Evolutionary conservation across 192 early-diverging fungal species (phyloP).

Genomic region (Gamsiella multidivaricata): DNA sequence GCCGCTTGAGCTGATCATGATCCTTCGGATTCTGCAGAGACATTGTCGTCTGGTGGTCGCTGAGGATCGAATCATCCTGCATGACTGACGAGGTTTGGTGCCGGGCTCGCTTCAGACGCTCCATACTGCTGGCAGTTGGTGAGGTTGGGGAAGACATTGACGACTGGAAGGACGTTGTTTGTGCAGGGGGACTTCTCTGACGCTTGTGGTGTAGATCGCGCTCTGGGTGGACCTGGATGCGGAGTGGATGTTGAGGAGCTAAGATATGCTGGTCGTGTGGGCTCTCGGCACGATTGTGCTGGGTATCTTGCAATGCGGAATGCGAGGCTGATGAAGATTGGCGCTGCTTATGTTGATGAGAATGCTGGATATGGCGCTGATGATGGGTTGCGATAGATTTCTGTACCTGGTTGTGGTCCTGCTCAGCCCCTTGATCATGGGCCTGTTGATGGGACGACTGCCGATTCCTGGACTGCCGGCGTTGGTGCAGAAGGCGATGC

Average conservation of each 20-base stretch:
- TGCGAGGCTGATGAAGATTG: conserved; percentile 13
- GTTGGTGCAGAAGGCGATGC: conserved; percentile 7
- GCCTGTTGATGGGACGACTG: conserved; percentile 6
- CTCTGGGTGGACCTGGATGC: conserved; percentile 12
- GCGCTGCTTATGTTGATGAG: neutral
- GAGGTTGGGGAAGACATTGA: conserved; percentile 15
- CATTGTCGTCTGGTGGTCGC: neutral
- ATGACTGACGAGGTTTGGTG: conserved; percentile 7
- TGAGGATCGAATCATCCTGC: neutral
- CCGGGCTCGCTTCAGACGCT: conserved; percentile 32
- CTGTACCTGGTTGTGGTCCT: neutral
- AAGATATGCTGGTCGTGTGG: neutral
- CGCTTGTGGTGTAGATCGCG: conserved; percentile 32
- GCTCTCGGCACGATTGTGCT: neutral
- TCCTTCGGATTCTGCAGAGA: conserved; percentile 1
- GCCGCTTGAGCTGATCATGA: neutral
- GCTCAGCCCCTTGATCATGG: conserved; percentile 1
- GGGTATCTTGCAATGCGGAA: conserved; percentile 17
- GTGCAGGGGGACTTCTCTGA: conserved; percentile 33
- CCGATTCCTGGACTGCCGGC: neutral
- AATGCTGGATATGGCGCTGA: conserved; percentile 9
- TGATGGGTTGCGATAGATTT: neutral
- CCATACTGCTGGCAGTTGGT: conserved; percentile 9
- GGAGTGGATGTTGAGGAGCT: neutral
- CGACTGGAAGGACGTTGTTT: conserved; percentile 15